A percentile compares a stretch with the other conserved stretches of the same genome.
Conservation (phyloP, 192 early-diverging fungal species). For the Coemansia sp. region DNA sequence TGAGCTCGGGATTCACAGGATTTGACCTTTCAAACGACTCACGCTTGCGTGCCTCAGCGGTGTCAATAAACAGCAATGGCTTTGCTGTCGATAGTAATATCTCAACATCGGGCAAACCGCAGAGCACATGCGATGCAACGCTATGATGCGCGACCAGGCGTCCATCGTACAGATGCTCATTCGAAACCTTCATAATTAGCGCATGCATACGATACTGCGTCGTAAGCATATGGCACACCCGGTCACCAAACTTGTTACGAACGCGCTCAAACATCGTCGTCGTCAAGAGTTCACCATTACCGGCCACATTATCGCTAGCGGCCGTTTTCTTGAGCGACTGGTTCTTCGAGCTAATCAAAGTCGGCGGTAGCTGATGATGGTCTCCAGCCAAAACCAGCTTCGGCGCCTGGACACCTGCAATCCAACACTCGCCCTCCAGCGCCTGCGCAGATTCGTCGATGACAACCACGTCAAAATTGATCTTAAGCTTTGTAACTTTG, state of each 20-base stretch:
- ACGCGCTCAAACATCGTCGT: constrained; percentile 83
- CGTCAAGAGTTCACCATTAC: constrained; percentile 3
- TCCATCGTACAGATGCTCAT: constrained; percentile 66
- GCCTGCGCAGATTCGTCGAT: constrained; percentile 93
- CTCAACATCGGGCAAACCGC: constrained; percentile 58
- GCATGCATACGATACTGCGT: constrained; percentile 91
- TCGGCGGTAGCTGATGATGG: constrained; percentile 86
- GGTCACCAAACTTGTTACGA: constrained; percentile 56
- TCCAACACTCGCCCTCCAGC: constrained; percentile 84
- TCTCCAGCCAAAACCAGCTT: constrained; percentile 89
- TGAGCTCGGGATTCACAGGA: background rate
- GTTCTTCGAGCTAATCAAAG: constrained; percentile 45
- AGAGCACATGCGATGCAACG: constrained; percentile 65
- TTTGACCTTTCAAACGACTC: constrained; percentile 17
- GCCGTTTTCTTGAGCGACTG: background rate
- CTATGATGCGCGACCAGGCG: constrained; percentile 62
- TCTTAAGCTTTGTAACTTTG: background rate
- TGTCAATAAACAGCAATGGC: constrained; percentile 72
- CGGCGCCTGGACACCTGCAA: constrained; percentile 71
- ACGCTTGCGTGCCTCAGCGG: constrained; percentile 20
- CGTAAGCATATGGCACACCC: constrained; percentile 66
- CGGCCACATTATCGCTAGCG: background rate
- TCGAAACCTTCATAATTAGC: constrained; percentile 74
- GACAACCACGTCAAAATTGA: constrained; percentile 75
- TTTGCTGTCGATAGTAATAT: constrained; percentile 56